Evolutionary conservation across 2,329 filamentous ascomycete species (phyloP).

Genomic region (Cladophialophora psammophila): DNA sequence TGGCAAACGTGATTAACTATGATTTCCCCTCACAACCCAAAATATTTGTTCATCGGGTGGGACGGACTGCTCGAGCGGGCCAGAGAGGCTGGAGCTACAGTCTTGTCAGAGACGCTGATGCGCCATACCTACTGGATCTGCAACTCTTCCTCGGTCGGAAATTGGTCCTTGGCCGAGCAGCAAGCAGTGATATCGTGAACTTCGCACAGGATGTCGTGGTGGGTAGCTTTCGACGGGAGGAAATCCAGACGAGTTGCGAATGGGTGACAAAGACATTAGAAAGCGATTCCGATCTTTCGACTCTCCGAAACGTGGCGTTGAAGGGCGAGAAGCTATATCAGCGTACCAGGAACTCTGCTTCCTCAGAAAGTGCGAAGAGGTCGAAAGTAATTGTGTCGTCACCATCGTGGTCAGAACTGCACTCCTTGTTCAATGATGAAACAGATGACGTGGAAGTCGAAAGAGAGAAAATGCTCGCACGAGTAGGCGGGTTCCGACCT

Average conservation of each 20-base stretch:
- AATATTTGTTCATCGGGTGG: slow-evolving; percentile 94
- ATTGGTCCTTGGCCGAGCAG: slow-evolving; percentile 73
- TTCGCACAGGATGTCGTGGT: slow-evolving; percentile 85
- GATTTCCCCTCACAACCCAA: slow-evolving; percentile 97
- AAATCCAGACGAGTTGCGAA: slow-evolving; percentile 78
- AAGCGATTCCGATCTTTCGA: slow-evolving; percentile 75
- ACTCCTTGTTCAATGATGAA: slow-evolving; percentile 79
- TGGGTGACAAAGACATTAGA: slow-evolving; percentile 80
- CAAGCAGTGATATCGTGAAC: slow-evolving; percentile 65
- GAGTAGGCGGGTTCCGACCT: slow-evolving; percentile 86
- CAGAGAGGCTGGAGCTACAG: slow-evolving; percentile 95
- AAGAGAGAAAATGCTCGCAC: slow-evolving; percentile 84
- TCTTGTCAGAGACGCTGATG: slow-evolving; percentile 84
- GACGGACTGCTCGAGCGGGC: slow-evolving; percentile 92
- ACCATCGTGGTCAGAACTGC: slow-evolving; percentile 74
- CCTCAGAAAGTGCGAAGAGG: slow-evolving; percentile 86
- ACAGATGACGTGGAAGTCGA: slow-evolving; percentile 71
- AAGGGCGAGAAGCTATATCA: slow-evolving; percentile 95
- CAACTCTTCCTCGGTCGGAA: slow-evolving; percentile 92
- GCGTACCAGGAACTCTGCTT: slow-evolving; percentile 87
- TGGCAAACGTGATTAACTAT: slow-evolving; percentile 98
- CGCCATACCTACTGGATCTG: slow-evolving; percentile 89
- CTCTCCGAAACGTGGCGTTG: slow-evolving; percentile 74
- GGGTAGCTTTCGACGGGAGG: slow-evolving; percentile 75
- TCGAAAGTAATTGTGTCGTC: slow-evolving; percentile 77